Percentiles rank a stretch among this genome's conserved stretches.
Evolutionary conservation across 495 filamentous ascomycete species (phyloP).

Genomic region (Xylaria venustula): DNA sequence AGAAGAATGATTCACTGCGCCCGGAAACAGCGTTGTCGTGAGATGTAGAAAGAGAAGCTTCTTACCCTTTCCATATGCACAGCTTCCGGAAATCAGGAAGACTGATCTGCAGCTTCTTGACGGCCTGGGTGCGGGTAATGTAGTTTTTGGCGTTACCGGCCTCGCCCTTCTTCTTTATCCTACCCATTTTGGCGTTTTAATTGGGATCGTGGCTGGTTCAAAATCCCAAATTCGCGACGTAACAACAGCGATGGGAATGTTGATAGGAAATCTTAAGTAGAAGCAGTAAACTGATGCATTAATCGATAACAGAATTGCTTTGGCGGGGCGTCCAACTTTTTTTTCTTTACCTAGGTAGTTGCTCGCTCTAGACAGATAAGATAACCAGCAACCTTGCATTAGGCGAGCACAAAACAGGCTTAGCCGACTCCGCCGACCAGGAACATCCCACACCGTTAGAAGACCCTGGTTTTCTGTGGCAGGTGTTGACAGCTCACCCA

Average conservation of each 20-base stretch:
- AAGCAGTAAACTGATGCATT: neutral
- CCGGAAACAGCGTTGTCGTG: neutral
- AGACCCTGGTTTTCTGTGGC: neutral
- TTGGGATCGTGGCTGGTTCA: neutral
- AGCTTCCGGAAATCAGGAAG: constrained; percentile 95
- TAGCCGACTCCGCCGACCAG: neutral
- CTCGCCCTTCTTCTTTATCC: constrained; percentile 93
- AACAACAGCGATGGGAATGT: neutral
- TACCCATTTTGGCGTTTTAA: constrained; percentile 60
- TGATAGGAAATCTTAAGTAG: constrained; percentile 8
- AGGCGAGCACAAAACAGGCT: neutral
- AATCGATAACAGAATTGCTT: constrained; percentile 19
- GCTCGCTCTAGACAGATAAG: no score
- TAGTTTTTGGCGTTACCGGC: constrained; percentile 96
- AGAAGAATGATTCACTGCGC: neutral
- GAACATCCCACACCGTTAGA: neutral
- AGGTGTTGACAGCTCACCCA: constrained; percentile 2
- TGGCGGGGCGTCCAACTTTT: constrained; percentile 36
- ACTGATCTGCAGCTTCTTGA: constrained; percentile 95
- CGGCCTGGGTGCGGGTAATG: constrained; percentile 93
- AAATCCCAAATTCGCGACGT: neutral
- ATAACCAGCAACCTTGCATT: no score
- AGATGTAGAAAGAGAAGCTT: constrained; percentile 29
- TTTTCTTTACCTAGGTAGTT: constrained; percentile 23
- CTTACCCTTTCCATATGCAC: constrained; percentile 88